Evolutionary conservation across 768 basidiomycete genomes (phyloP), one percentile per base, ranked within the genome.

Genomic region (Rhodotorula graminis): DNA sequence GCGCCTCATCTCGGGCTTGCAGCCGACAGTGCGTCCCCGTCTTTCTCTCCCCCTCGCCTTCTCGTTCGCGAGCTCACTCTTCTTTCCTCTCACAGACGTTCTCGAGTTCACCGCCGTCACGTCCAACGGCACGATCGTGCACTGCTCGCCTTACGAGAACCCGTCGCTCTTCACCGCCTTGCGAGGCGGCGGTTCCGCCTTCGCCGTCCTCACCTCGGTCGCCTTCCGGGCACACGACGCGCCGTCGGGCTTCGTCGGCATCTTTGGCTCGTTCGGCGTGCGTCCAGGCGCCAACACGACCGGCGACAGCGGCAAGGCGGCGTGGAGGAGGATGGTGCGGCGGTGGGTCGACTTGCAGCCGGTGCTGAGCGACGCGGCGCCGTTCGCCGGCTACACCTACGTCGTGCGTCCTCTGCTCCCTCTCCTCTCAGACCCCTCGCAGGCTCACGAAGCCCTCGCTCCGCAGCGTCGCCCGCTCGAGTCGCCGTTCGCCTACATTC

Each of bases 71-170:
- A 16, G 23, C 53, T 44, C 7, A 25, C 56, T 4, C 23, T 3
- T 52, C 15, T 21, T n/a, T 21, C 23, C 31, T 18, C 33, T 3
- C 44, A 5, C 44, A 70, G 69, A 65, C 52, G 57, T 70, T 31
- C 69, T 70, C 69, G 64, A 70, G 46, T 65, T 65, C 64, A 60
- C 59, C 50, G 69, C 64, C 53, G 69, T 65, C 50, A 44, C 31
- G 21, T 11, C 63, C 0, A 53, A 60, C 69, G 64, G 58, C 16
- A 49, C 50, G 29, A 14, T 70, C 27, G 14, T 65, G 19, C 44
- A 37, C 40, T 40, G 58, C 44, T 70, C 69, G 3, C 50, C 58
- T 10, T 65, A 44, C 64, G 15, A 25, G 29, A 21, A 70, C 59
- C 69, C 69, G 2, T 3, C 57, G 5, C 69, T 70, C 42, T 70